Conservation (phyloP, 2,329 filamentous ascomycete genomes). For the Paecilomyces variotii region DNA sequence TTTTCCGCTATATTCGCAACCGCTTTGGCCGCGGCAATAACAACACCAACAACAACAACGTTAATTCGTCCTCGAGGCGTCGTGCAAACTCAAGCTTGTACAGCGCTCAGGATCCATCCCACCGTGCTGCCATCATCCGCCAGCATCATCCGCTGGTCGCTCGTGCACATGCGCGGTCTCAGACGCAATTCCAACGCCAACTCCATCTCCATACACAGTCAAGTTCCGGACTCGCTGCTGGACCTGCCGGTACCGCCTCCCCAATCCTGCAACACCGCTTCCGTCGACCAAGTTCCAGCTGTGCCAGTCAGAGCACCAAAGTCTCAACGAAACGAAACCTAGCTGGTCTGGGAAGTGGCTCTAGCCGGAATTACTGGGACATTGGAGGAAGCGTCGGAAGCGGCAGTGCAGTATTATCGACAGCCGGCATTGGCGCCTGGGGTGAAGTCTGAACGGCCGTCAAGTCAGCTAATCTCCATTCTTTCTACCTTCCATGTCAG, state of each 20-base stretch:
- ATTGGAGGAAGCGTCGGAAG: slow-evolving; percentile 73
- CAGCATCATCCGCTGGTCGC: slow-evolving; percentile 83
- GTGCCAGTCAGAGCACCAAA: slow-evolving; percentile 79
- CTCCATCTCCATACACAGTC: slow-evolving; percentile 8
- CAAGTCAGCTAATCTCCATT: neutral
- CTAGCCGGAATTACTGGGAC: slow-evolving; percentile 86
- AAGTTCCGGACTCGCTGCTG: slow-evolving; percentile 9
- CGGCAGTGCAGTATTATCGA: slow-evolving; percentile 60
- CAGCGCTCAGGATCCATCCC: slow-evolving; percentile 55
- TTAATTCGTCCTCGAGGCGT: slow-evolving; percentile 29
- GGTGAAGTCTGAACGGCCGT: slow-evolving; percentile 53
- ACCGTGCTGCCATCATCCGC: slow-evolving; percentile 73
- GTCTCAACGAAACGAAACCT: slow-evolving; percentile 54
- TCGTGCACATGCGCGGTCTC: slow-evolving; percentile 37
- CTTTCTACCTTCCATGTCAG: neutral
- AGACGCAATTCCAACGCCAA: slow-evolving; percentile 46
- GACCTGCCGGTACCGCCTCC: slow-evolving; percentile 16
- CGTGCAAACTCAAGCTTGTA: slow-evolving; percentile 36
- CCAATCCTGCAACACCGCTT: slow-evolving; percentile 37
- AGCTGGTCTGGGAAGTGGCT: slow-evolving; percentile 51
- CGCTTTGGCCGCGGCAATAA: slow-evolving; percentile 55
- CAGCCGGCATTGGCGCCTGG: slow-evolving; percentile 68
- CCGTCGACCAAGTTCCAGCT: slow-evolving; percentile 54
- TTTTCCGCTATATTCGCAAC: slow-evolving; percentile 78
- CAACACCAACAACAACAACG: slow-evolving; percentile 23